Conservation (phyloP, 768 basidiomycete genomes). For the Candolleomyces eurysporus region DNA sequence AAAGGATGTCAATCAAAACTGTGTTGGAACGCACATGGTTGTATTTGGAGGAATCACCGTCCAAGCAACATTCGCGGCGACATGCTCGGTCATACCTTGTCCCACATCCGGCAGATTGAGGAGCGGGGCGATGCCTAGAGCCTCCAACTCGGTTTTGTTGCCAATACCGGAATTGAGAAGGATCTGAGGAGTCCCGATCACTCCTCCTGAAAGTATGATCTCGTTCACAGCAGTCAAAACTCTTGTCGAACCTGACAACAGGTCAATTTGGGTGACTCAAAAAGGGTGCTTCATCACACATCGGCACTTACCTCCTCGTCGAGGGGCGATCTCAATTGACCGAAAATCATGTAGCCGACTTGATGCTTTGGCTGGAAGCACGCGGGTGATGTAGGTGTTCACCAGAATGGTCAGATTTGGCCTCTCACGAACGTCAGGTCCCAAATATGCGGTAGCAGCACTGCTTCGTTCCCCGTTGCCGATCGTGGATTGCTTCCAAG, state of each 20-base stretch:
- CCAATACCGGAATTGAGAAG: constrained; percentile 33
- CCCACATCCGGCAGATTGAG: constrained; percentile 26
- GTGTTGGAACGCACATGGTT: too few relatives aligned
- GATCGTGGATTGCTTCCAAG: background rate
- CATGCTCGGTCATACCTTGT: constrained; percentile 26
- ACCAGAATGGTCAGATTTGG: constrained; percentile 28
- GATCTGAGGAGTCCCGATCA: constrained; percentile 30
- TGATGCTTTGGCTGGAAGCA: constrained; percentile 4
- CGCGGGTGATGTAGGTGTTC: constrained; percentile 22
- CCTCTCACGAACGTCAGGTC: constrained; percentile 16
- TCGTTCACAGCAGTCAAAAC: constrained; percentile 41
- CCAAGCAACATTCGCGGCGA: constrained; percentile 17
- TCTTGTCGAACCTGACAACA: background rate
- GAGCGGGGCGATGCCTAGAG: constrained; percentile 18
- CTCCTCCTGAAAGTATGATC: constrained; percentile 40
- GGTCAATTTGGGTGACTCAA: background rate
- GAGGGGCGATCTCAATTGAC: background rate
- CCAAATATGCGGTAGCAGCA: constrained; percentile 22
- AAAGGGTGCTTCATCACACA: background rate
- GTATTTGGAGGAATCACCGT: constrained; percentile 9
- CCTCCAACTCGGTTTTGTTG: constrained; percentile 11
- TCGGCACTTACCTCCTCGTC: background rate
- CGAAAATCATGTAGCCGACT: background rate
- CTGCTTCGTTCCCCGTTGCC: constrained; percentile 21
- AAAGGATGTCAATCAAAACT: too few relatives aligned